Conservation (phyloP, 176 grass and related monocot genomes). For the Guadua angustifolia region DNA sequence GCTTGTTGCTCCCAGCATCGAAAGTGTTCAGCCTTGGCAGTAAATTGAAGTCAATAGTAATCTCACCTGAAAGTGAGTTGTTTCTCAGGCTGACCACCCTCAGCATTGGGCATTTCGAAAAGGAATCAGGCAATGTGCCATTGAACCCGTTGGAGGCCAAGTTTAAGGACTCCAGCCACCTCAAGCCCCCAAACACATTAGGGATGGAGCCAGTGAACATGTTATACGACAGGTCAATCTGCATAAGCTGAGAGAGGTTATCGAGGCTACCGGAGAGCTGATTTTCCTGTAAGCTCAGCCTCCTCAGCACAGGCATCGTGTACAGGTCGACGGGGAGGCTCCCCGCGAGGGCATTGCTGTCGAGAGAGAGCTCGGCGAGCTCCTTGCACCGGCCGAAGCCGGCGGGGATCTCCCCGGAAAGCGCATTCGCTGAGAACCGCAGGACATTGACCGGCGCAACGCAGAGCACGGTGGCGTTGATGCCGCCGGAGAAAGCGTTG, state of each 20-base stretch:
- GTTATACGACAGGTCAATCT: slow-evolving; percentile 75
- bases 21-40: slow-evolving; percentile 62
- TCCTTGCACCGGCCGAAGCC: slow-evolving; percentile 56
- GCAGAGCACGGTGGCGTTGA: slow-evolving; percentile 59
- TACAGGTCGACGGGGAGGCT: slow-evolving; percentile 70
- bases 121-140: slow-evolving; percentile 63
- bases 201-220: slow-evolving; percentile 66
- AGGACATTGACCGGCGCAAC: slow-evolving; percentile 49
- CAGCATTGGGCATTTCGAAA: slow-evolving; percentile 57
- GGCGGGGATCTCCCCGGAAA: slow-evolving; percentile 57
- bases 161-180: slow-evolving; percentile 57
- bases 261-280: slow-evolving; percentile 54
- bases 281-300: slow-evolving; percentile 66
- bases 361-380: slow-evolving; percentile 67
- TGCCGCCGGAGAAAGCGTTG: slow-evolving; percentile 63
- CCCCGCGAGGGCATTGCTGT: slow-evolving; percentile 62
- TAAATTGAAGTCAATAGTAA: slow-evolving; percentile 51
- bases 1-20: slow-evolving; percentile 71
- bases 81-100: slow-evolving; percentile 74
- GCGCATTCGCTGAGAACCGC: slow-evolving; percentile 61
- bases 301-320: slow-evolving; percentile 46
- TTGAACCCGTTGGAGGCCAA: slow-evolving; percentile 58
- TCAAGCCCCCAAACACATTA: slow-evolving; percentile 70
- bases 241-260: slow-evolving; percentile 59
- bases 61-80: slow-evolving; percentile 63